A percentile compares a stretch with the other conserved stretches of the same genome.
Evolutionary conservation across 2,329 filamentous ascomycete species (phyloP).

Genomic region (Ophiocordyceps unilateralis): DNA sequence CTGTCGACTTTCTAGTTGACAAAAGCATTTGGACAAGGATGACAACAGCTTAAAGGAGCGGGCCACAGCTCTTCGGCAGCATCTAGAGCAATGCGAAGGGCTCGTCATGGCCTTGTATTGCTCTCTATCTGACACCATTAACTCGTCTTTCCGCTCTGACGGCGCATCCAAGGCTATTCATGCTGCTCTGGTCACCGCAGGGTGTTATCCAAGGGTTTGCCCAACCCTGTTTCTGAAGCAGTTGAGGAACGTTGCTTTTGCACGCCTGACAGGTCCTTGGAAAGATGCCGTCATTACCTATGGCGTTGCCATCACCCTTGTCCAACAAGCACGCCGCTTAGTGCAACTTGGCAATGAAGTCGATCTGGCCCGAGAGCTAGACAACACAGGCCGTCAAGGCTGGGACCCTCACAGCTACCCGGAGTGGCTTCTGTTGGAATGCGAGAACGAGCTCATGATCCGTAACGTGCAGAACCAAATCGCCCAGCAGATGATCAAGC

Average conservation of each 20-base stretch:
- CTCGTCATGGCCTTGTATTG: background rate
- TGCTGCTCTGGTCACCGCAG: background rate
- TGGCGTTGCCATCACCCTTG: conserved; percentile 18
- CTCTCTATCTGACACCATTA: background rate
- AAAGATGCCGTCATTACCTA: conserved; percentile 19
- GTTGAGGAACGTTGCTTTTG: background rate
- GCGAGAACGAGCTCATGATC: conserved; percentile 45
- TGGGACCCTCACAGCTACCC: conserved; percentile 36
- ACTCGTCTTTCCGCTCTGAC: background rate
- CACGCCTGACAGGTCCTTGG: conserved; percentile 14
- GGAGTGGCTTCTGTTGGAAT: conserved; percentile 46
- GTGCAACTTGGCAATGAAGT: conserved; percentile 5
- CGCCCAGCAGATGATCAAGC: conserved; percentile 32
- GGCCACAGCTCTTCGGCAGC: background rate
- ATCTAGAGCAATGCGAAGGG: background rate
- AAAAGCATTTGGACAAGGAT: background rate
- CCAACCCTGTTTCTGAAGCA: background rate
- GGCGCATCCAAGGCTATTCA: background rate
- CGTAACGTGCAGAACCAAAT: conserved; percentile 41
- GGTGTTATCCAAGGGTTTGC: background rate
- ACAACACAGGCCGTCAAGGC: conserved; percentile 34
- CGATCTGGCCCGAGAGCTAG: conserved; percentile 15
- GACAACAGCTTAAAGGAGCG: background rate
- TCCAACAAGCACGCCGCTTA: conserved; percentile 26
- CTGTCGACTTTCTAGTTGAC: too few relatives aligned